Percentiles rank a stretch among this genome's conserved stretches.
Conservation (phyloP, 2,329 filamentous ascomycete genomes). For the Hymenoscyphus infarciens region DNA sequence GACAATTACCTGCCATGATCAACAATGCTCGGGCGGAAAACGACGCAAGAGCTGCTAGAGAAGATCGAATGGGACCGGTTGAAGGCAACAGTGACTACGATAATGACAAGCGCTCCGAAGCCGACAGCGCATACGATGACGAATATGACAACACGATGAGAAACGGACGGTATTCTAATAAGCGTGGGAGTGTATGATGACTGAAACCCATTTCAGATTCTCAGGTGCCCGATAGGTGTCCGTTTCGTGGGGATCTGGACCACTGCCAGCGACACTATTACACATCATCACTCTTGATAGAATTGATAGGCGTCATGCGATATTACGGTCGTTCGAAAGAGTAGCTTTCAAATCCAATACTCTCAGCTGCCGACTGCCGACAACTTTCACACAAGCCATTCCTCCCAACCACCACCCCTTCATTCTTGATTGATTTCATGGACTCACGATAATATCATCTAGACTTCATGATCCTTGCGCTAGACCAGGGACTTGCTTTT, state of each 20-base stretch:
- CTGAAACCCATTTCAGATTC: neutral
- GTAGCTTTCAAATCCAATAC: neutral
- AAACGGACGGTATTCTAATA: slow-evolving; percentile 1
- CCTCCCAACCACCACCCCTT: neutral
- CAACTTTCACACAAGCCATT: neutral
- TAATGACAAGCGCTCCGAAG: slow-evolving; percentile 44
- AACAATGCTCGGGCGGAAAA: slow-evolving; percentile 43
- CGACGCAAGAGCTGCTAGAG: slow-evolving; percentile 23
- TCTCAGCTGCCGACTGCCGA: neutral
- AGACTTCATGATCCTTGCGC: too few species aligned
- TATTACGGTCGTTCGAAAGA: neutral
- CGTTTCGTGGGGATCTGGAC: neutral
- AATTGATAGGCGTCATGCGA: neutral
- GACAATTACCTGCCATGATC: slow-evolving; percentile 59
- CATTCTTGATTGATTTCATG: neutral
- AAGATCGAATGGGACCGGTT: slow-evolving; percentile 31
- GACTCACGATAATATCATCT: neutral
- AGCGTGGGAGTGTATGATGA: neutral
- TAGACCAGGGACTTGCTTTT: too few species aligned
- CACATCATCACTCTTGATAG: neutral
- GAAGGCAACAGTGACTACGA: slow-evolving; percentile 37
- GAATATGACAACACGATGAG: slow-evolving; percentile 27
- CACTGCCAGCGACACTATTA: neutral
- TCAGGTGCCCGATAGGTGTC: neutral
- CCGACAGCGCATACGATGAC: slow-evolving; percentile 46